Evolutionary conservation across 306 rosid genomes (phyloP), one percentile per base, ranked within the genome.

Genomic region (Purshia tridentata): DNA sequence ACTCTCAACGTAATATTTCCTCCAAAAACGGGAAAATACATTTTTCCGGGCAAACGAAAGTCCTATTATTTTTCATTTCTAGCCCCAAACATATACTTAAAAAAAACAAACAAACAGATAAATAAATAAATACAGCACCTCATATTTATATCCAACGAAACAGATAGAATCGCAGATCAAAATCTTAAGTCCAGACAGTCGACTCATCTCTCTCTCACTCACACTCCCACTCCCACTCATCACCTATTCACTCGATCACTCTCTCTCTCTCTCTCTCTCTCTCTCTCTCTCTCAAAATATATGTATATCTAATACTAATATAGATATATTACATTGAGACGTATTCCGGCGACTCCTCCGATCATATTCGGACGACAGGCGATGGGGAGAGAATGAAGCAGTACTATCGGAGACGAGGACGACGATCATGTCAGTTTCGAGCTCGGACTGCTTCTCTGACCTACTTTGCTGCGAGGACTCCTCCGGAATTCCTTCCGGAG

Each of bases 401-500:
- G 20, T 3, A 12, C 47, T 13, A 51, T n/a, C 47, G 46, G 50
- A 14, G 48, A 18, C 48, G 11, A n/a, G 55, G 6, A 18, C 51
- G 65, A 67, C 85, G 75, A 70, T 81, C 82, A 94, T 91, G 96
- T 88, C 97, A 78, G 72, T 91, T 23, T 81, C 97, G 76, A 85
- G 78, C 88, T 88, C 96, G 64, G 84, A 84, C 52, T 82, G 76
- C 83, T 82, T 88, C 72, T 65, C 88, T 40, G 84, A 85, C 76
- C 91, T 95, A 46, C 89, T 95, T 42, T 95, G 99, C 83, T 56
- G 77, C 19, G 99, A 95, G 74, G 90, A 82, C 20, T 73, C 92
- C 40, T 84, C 98, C 71, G 86, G 73, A 39, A 72, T 91, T 73
- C 37, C 88, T 29, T 84, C 97, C 74, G 86, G 72, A 51, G 93